phyloP scores from a whole-genome alignment of 495 filamentous ascomycete genomes.

The Xylaria flabelliformis region DNA sequence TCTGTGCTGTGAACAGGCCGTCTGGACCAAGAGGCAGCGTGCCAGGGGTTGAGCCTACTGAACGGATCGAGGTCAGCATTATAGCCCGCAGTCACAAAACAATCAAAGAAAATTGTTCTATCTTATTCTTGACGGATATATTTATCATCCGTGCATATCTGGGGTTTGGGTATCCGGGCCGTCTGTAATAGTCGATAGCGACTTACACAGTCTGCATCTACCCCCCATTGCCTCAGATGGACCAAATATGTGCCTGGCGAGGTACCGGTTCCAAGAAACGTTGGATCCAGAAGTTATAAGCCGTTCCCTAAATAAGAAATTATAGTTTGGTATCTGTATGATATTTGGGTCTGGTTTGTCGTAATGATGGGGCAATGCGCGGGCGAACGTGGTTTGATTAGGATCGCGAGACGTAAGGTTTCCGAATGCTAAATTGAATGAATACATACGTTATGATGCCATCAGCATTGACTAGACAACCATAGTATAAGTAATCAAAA shows the following conservation, averaged over 20 bases:
- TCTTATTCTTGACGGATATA: not conserved
- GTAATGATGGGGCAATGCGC: not conserved
- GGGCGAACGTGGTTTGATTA: not conserved
- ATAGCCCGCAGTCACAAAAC: not conserved
- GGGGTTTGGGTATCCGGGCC: not conserved
- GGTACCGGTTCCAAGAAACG: not conserved
- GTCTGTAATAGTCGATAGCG: not conserved
- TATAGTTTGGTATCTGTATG: not conserved
- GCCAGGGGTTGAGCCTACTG: conserved; percentile 5
- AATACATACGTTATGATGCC: not conserved
- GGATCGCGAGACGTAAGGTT: not conserved
- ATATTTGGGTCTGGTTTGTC: not conserved
- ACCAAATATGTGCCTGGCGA: not conserved
- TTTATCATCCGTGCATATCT: not conserved
- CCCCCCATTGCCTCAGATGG: not conserved
- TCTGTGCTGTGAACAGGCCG: not conserved
- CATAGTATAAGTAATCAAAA: not conserved
- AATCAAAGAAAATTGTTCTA: not conserved
- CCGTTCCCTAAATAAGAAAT: not conserved
- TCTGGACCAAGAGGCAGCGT: not conserved
- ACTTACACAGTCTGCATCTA: not conserved
- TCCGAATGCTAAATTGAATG: not conserved
- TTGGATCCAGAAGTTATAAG: not conserved
- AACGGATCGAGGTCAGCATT: not conserved
- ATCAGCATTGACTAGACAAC: not conserved